Evolutionary conservation across 306 rosid species (phyloP).

Genomic region (Glycine tomentella): DNA sequence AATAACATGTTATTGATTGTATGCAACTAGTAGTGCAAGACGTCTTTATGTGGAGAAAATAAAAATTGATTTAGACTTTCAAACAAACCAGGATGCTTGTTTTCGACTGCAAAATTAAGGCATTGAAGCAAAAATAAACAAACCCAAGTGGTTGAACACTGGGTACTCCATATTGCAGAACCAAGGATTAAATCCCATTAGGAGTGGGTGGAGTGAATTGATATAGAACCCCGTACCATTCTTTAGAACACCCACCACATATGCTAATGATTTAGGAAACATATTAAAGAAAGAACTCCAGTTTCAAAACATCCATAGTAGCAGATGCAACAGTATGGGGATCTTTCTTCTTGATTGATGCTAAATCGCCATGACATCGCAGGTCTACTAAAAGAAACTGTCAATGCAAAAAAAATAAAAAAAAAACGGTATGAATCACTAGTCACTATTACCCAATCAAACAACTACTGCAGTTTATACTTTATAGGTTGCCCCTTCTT

Average conservation of each 20-base stretch:
- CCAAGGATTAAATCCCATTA: conserved; percentile 29
- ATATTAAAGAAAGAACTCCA: conserved; percentile 55
- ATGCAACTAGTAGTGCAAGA: too few species aligned
- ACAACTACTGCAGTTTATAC: too few species aligned
- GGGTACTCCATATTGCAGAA: conserved; percentile 30
- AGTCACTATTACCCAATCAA: too few species aligned
- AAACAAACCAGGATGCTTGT: conserved; percentile 42
- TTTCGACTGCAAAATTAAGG: conserved; percentile 35
- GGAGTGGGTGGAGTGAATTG: conserved; percentile 9
- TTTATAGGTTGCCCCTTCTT: too few species aligned
- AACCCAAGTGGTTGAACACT: conserved; percentile 23
- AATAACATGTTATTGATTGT: too few species aligned
- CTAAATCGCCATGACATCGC: too few species aligned
- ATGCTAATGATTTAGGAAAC: conserved; percentile 3
- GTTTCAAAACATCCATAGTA: conserved; percentile 90
- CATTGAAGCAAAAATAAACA: background rate
- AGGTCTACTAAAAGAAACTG: too few species aligned
- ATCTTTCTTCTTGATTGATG: conserved; percentile 70
- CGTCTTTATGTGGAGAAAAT: background rate
- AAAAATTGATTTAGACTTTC: conserved; percentile 32
- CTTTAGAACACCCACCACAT: conserved; percentile 21
- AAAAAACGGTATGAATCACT: too few species aligned
- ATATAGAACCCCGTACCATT: conserved; percentile 24
- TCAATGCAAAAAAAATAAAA: too few species aligned
- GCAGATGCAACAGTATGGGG: conserved; percentile 84